Evolutionary conservation across 257 asterid species (phyloP), one percentile per base, ranked within the genome.

Genomic region (Cinchona pubescens): DNA sequence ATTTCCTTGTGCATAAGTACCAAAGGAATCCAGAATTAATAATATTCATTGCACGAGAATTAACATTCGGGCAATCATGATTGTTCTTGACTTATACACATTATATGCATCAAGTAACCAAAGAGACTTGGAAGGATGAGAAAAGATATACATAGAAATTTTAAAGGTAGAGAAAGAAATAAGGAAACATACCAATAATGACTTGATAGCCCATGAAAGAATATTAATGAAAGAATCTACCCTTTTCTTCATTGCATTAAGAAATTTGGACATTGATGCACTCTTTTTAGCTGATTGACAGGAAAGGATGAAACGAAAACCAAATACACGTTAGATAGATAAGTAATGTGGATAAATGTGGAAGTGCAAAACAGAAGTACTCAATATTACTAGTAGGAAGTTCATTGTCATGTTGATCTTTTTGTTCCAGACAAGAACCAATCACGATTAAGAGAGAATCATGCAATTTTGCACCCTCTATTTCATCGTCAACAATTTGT

Each of bases 231-330:
- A 86, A 77, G 89, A 79, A 76, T 77, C 79, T 79, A 88, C 92
- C 82, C 96, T 85, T 83, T 83, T 90, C 88, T 83, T 88, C 87
- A 86, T 86, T 48, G 88, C 84, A 75, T 62, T 84, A 72, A 82
- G 61, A 78, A 87, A 73, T 86, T 84, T 86, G 49, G 84, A 76
- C 75, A 83, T 69, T 46, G 88, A 79, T 72, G 84, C 69, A 64
- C 78, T 69, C 74, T 86, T 85, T 79, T 68, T 83, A 78, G 85
- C 97, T 87, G 82, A 76, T 64, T 30, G 64, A 70, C 58, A 71
- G 51, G 37, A 74, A 27, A 58, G 51, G 37, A 74, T 27, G 73
- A 43, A 70, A 79, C 61, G 77, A 45, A 64, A 38, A 75, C 56
- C 72, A 73, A 80, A 68, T 21, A 67, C 40, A 79, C 73, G 67